A percentile compares a stretch with the other conserved stretches of the same genome.
Conservation (phyloP, 2,329 filamentous ascomycete genomes). For the Xylaria sp. region DNA sequence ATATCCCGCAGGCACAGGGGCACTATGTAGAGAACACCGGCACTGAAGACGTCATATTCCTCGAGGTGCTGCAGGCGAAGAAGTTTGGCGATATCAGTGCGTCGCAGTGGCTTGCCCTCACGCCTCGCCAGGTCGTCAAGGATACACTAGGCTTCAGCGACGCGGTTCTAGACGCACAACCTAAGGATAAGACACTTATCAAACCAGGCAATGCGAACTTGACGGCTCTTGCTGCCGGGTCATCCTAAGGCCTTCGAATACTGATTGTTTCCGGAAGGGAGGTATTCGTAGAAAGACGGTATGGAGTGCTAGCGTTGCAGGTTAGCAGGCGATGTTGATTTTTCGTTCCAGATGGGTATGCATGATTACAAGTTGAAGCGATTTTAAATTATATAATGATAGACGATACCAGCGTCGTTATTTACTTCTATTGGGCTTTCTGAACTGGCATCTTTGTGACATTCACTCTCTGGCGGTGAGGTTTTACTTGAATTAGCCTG, state of each 20-base stretch:
- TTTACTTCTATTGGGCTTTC: not conserved
- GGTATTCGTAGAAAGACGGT: no score
- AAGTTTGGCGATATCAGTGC: slow-evolving; percentile 65
- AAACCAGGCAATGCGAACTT: slow-evolving; percentile 55
- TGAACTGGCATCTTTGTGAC: not conserved
- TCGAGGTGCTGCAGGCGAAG: slow-evolving; percentile 67
- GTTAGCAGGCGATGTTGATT: not conserved
- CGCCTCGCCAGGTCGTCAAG: slow-evolving; percentile 66
- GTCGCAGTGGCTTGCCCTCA: slow-evolving; percentile 68
- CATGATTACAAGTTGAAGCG: not conserved
- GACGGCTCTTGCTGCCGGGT: slow-evolving; percentile 43
- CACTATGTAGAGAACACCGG: slow-evolving; percentile 73
- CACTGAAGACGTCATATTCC: slow-evolving; percentile 64
- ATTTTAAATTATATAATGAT: not conserved
- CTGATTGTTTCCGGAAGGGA: no score
- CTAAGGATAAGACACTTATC: slow-evolving; percentile 56
- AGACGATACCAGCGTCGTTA: not conserved
- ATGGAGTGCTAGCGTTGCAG: no score
- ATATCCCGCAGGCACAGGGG: slow-evolving; percentile 63
- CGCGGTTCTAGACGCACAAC: slow-evolving; percentile 50
- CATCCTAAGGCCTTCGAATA: slow-evolving; percentile 1
- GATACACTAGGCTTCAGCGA: slow-evolving; percentile 62
- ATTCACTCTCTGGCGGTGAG: not conserved
- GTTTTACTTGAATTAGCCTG: not conserved
- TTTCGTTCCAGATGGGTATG: no score